Conservation (phyloP, 441 rosid species). For the Populus hybrid region DNA sequence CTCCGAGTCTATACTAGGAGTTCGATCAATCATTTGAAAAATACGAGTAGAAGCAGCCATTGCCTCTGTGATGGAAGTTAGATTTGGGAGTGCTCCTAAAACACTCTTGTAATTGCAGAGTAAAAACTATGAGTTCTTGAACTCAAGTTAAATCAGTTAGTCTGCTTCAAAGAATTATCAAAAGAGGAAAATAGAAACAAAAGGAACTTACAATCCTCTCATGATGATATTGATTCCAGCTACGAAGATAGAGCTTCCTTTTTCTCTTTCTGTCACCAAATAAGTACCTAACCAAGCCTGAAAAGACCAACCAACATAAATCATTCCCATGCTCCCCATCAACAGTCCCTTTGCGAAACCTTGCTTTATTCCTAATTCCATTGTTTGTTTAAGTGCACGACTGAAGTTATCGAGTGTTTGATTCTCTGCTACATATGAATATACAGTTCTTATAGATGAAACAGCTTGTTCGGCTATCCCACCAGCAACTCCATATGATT, state of each 20-base stretch:
- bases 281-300: conserved; percentile 66
- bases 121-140: conserved; percentile 7
- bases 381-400: conserved; percentile 44
- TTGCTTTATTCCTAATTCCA: conserved; percentile 55
- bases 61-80: conserved; percentile 61
- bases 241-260: conserved; percentile 56
- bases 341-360: conserved; percentile 64
- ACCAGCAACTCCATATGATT: conserved; percentile 60
- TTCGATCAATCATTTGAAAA: conserved; percentile 47
- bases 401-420: conserved; percentile 50
- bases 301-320: conserved; percentile 66
- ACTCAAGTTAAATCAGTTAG: background rate
- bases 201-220: conserved; percentile 59
- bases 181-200: background rate
- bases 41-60: conserved; percentile 46
- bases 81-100: conserved; percentile 60
- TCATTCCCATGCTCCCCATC: conserved; percentile 75
- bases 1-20: conserved; percentile 51
- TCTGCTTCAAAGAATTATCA: background rate
- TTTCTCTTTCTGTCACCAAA: conserved; percentile 57
- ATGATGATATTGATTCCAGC: conserved; percentile 63
- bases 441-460: conserved; percentile 63
- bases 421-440: conserved; percentile 59
- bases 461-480: conserved; percentile 71
- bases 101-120: conserved; percentile 41